Evolutionary conservation across 2,329 filamentous ascomycete genomes (phyloP).

Genomic region (Dendrostoma leiphaemia): DNA sequence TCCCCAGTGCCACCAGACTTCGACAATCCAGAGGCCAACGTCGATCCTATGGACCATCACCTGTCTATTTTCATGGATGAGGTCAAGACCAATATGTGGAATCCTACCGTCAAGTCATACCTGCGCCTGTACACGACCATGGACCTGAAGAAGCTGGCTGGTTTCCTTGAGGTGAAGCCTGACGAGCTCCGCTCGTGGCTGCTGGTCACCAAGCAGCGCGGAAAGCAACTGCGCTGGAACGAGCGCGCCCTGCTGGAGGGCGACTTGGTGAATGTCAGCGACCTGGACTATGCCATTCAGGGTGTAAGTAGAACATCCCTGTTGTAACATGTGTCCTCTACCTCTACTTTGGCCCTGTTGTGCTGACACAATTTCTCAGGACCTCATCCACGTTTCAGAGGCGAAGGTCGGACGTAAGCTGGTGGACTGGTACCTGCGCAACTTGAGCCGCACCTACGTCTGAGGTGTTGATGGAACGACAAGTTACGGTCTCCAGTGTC

Average conservation of each 20-base stretch:
- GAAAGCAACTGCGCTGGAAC: conserved; percentile 90
- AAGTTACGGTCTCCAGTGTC: conserved; percentile 1
- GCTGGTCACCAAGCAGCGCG: conserved; percentile 97
- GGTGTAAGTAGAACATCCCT: conserved; percentile 60
- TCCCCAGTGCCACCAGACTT: conserved; percentile 96
- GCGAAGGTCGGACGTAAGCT: conserved; percentile 96
- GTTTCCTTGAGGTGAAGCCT: conserved; percentile 95
- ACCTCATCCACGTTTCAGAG: conserved; percentile 97
- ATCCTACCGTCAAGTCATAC: conserved; percentile 96
- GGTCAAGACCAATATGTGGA: conserved; percentile 99
- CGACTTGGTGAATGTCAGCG: conserved; percentile 88
- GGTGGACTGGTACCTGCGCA: conserved; percentile 98
- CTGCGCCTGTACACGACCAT: conserved; percentile 99
- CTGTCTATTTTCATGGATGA: conserved; percentile 98
- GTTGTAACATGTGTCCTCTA: conserved; percentile 3
- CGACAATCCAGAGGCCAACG: conserved; percentile 91
- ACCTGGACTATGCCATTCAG: conserved; percentile 96
- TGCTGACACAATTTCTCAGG: conserved; percentile 47
- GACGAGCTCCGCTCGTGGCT: conserved; percentile 93
- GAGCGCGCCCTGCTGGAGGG: conserved; percentile 89
- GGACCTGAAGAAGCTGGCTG: conserved; percentile 96
- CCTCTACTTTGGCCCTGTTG: conserved; percentile 20
- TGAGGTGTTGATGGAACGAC: conserved; percentile 25
- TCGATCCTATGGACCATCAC: conserved; percentile 97
- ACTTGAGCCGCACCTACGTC: conserved; percentile 92